Base-by-base conservation (phyloP, 2,329 filamentous ascomycete genomes). In the Alternaria angustiovoidea region DNA sequence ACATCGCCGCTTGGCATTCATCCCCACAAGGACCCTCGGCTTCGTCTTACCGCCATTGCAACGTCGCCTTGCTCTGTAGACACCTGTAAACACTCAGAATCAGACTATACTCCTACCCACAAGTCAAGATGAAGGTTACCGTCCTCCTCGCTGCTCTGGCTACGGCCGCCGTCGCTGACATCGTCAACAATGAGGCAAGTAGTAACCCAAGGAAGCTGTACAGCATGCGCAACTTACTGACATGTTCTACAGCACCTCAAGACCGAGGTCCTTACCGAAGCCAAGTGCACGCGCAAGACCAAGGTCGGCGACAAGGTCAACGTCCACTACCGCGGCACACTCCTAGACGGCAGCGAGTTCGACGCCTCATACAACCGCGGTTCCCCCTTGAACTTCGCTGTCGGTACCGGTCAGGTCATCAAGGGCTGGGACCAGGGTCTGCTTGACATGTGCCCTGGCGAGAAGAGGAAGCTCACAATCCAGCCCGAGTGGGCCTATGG, bases 361-460 rank as follows among this genome's bases (percentile, higher is more conserved):
- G 79, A 82, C 67, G 78, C 80, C 57, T 81, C 77, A 78, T 96
- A 96, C 82, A 90, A 96, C 75, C 89, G 94, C 59, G 88, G 89
- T 56, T 79, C 83, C 62, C 95, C 95, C 5, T 86, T 99, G 73
- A 83, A 78, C 70, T 98, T 99, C 82, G 87, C 85, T 65, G 84
- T 99, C 44, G 95, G 94, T 58, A 83, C 85, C 55, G 94, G 94
- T 46, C 88, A 91, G 78, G 95, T 98, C 61, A 99, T 99, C 81
- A 93, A 95, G 84, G 94, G 94, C 74, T 97, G 94, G 94, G 94
- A 98, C 73, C 83, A 96, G 76, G 94, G 94, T 53, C 87, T 98
- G 24, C 77, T 96, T 46, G 92, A 94, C 75, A 98, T 98, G 94
- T 98, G 94, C 81, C 90, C 95, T 70, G 95, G 95, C 65, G 94